Conservation (phyloP, 805 yeast species). For the Candida awuae region DNA sequence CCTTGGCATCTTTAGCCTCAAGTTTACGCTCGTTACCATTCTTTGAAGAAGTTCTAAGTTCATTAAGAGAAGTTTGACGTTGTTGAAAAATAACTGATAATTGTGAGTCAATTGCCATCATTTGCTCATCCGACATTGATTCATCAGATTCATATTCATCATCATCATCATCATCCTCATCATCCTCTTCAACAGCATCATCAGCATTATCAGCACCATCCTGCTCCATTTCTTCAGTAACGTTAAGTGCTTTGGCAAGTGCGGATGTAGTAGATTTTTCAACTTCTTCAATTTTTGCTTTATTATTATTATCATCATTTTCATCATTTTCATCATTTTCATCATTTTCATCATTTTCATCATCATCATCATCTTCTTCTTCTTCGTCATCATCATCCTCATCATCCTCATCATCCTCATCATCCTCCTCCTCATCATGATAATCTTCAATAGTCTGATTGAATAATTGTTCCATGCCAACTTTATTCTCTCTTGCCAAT, state of each 20-base stretch:
- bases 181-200: slow-evolving; percentile 26
- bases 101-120: slow-evolving; percentile 89
- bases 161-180: slow-evolving; percentile 36
- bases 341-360: slow-evolving; percentile 21
- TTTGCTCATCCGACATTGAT: slow-evolving; percentile 91
- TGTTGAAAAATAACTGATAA: slow-evolving; percentile 78
- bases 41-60: slow-evolving; percentile 32
- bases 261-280: slow-evolving; percentile 48
- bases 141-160: slow-evolving; percentile 56
- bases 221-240: slow-evolving; percentile 35
- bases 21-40: slow-evolving; percentile 57
- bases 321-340: slow-evolving; percentile 21
- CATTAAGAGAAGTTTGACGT: slow-evolving; percentile 57
- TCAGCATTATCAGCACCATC: slow-evolving; percentile 4
- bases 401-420: slow-evolving; percentile 27
- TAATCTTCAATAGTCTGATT: slow-evolving; percentile 50
- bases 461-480: slow-evolving; percentile 72
- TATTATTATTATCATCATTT: slow-evolving; percentile 39
- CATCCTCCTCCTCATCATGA: slow-evolving; percentile 39
- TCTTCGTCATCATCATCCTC: slow-evolving; percentile 32
- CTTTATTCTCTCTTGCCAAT: slow-evolving; percentile 63
- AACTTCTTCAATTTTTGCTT: slow-evolving; percentile 29
- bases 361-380: slow-evolving; percentile 40
- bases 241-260: slow-evolving; percentile 63
- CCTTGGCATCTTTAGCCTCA: slow-evolving; percentile 72